Evolutionary conservation across 2,329 filamentous ascomycete species (phyloP), one percentile per base, ranked within the genome.

Genomic region (Aulographum hederae): DNA sequence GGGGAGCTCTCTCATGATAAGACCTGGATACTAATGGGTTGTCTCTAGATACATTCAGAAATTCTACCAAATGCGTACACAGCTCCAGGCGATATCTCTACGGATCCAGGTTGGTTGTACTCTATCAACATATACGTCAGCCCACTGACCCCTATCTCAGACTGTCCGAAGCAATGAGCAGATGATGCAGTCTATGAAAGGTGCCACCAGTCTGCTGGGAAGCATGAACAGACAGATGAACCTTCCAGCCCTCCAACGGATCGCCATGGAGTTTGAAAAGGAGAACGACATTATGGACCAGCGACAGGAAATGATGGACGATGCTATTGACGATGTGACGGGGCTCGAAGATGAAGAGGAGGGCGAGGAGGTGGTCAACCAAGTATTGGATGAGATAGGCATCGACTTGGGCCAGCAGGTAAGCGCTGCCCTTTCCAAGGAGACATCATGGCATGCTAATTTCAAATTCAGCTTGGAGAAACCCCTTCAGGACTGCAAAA

Each of bases 111-210:
- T 89, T 59, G 32, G 54, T 38, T 17, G 18, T n/a, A 14, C 28
- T 4, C 5, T 10, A 5, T 18, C 14, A 2, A n/a, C 16, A n/a
- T 21, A 3, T 27, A 15, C 15, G 12, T 5, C 3, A 18, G 17
- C 34, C 13, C 27, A 27, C 41, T 47, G 18, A 51, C 32, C 37
- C 34, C 25, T 39, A 32, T 16, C 15, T 13, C 46, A 93, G 81
- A 98, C 89, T 31, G 86, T 95, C 41, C 75, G 89, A 41, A 94
- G 85, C 42, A 98, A 98, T 55, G 89, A 98, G 54, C 86, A 95
- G 57, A 98, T 98, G 89, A 94, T 94, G 85, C 82, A 93, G 56
- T 89, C 85, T 6, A 95, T 98, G 89, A 98, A 94, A 57, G 89
- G 89, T 20, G 89, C 89, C 4, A 95, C 89, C 1, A 74, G 77